Conservation (phyloP, 176 grass and related monocot genomes). For the Oryza australiensis region DNA sequence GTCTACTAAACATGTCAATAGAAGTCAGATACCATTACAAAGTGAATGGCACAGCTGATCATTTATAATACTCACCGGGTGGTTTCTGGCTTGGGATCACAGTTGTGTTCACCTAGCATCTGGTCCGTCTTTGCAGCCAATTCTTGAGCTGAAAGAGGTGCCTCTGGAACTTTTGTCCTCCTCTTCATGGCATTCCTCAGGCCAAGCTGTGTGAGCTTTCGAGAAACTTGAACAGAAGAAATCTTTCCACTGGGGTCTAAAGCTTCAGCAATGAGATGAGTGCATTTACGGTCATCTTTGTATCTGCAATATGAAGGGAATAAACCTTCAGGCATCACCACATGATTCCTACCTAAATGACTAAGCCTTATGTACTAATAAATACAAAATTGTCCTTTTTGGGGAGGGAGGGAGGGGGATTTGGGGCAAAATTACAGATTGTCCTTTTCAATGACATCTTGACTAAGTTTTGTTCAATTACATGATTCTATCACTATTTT, state of each 20-base stretch:
- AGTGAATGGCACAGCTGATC: conserved; percentile 16
- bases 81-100: conserved; percentile 30
- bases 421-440: too few relatives aligned
- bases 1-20: not conserved
- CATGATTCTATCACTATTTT: conserved; percentile 7
- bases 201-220: conserved; percentile 83
- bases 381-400: conserved; percentile 1
- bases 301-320: conserved; percentile 57
- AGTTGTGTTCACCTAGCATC: conserved; percentile 25
- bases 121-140: conserved; percentile 22
- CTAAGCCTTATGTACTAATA: not conserved
- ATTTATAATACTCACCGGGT: conserved; percentile 49
- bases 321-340: conserved; percentile 32
- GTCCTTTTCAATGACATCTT: conserved; percentile 21
- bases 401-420: too few relatives aligned
- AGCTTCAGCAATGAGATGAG: conserved; percentile 76
- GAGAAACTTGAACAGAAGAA: conserved; percentile 72
- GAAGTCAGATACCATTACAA: conserved; percentile 23
- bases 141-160: conserved; percentile 34
- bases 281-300: conserved; percentile 76
- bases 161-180: conserved; percentile 43
- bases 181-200: conserved; percentile 58
- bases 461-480: conserved; percentile 5
- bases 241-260: conserved; percentile 78
- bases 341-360: conserved; percentile 5